phyloP scores from a whole-genome alignment of 1,284 basidiomycete genomes.

The Ganoderma resinaceum region DNA sequence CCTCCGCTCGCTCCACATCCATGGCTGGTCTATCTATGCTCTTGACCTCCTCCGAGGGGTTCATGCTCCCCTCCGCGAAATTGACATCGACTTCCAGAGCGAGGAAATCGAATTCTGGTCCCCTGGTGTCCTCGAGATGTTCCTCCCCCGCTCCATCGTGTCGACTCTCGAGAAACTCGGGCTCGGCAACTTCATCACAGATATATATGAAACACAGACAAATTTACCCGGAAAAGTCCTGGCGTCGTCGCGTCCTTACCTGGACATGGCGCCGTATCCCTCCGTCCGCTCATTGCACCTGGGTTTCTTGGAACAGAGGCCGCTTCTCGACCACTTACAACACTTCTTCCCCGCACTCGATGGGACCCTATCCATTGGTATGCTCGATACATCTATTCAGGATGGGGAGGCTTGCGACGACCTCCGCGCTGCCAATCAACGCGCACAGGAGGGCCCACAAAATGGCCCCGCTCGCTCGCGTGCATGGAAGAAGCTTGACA shows the following conservation, averaged over 20 bases:
- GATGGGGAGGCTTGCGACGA: background rate
- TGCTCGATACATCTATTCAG: background rate
- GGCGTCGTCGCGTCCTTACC: background rate
- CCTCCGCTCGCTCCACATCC: background rate
- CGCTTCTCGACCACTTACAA: background rate
- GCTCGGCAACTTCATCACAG: background rate
- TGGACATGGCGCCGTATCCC: background rate
- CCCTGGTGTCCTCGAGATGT: background rate
- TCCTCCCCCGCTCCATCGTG: background rate
- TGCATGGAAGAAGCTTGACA: background rate
- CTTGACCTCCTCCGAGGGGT: background rate
- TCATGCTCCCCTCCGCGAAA: background rate
- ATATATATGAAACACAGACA: background rate
- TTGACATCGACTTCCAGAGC: background rate
- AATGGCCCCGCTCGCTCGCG: no score
- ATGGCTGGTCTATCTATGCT: background rate
- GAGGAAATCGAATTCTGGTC: background rate
- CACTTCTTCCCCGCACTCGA: background rate
- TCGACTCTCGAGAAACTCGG: background rate
- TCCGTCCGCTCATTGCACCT: background rate
- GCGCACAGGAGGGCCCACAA: background rate
- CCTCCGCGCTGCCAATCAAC: background rate
- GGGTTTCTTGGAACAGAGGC: background rate
- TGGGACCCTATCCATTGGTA: background rate
- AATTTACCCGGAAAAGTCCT: background rate